Evolutionary conservation across 2,329 filamentous ascomycete genomes (phyloP), one percentile per base, ranked within the genome.

Genomic region (Ampelomyces quisqualis): DNA sequence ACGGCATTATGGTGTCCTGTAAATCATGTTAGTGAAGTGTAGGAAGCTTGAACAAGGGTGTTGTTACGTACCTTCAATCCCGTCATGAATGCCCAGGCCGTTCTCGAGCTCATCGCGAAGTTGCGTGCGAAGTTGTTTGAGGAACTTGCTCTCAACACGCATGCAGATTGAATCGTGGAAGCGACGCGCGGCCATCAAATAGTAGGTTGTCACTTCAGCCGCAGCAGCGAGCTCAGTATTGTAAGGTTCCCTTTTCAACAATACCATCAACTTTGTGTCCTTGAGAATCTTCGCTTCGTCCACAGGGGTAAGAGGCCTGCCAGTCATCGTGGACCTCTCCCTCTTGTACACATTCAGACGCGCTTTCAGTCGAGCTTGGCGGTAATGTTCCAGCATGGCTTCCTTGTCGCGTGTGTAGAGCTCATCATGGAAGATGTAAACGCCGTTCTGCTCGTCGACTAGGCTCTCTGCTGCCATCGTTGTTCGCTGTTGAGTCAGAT

Each of bases 151-250:
- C n/a, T 69, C 56, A 1, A 74, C 55, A 1, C 69, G 54, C 51
- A 68, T 66, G 18, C 58, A 67, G 4, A 77, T 55, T 0, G 60
- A 59, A 19, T 90, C 85, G 1, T 81, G 73, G 53, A 88, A 85
- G 1, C 85, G 77, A 22, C 75, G 69, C 0, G 80, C 77, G 0
- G 86, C 84, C 4, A 84, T 77, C 32, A 79, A 74, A 57, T 90
- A 90, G 62, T 89, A 90, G 0, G 78, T 84, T 0, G 83, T 73
- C 30, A 87, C 75, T 3, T 81, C 80, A 0, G 81, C 75, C 0
- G 85, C 77, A 0, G 85, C 78, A 7, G 76, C 71, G 1, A 90
- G 64, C 57, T 88, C 85, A 0, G 69, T 65, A 1, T 72, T 60
- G 51, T 80, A 88, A 0, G 73, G 71, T 53, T 89, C 85, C 0